Evolutionary conservation across 129 eudicot species (phyloP).

Genomic region (Chrysanthemum seticuspe): DNA sequence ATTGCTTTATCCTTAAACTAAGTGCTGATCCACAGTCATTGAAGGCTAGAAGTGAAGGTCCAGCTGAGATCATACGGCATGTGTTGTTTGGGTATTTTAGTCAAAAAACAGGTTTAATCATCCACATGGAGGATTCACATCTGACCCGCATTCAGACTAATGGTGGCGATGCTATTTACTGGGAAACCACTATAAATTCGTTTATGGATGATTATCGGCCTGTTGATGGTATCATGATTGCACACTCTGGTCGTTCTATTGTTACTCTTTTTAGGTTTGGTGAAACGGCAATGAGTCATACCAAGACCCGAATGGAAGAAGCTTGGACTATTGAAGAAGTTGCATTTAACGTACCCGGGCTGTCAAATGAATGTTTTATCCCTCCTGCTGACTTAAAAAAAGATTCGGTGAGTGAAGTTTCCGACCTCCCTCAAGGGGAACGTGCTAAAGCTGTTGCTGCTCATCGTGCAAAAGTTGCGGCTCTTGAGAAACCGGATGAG

Average conservation of each 20-base stretch:
- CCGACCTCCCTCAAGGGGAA: slow-evolving; percentile 51
- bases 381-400: slow-evolving; percentile 80
- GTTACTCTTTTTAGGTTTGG: slow-evolving; percentile 87
- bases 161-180: slow-evolving; percentile 79
- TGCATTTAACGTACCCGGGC: slow-evolving; percentile 78
- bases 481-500: slow-evolving; percentile 42
- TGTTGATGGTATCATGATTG: slow-evolving; percentile 85
- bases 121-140: slow-evolving; percentile 93
- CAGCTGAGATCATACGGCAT: slow-evolving; percentile 85
- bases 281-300: slow-evolving; percentile 83
- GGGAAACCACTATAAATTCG: slow-evolving; percentile 86
- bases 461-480: slow-evolving; percentile 73
- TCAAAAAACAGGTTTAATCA: slow-evolving; percentile 74
- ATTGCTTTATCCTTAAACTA: slow-evolving; percentile 79
- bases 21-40: slow-evolving; percentile 67
- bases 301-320: slow-evolving; percentile 88
- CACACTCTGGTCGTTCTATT: slow-evolving; percentile 81
- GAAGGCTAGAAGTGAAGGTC: slow-evolving; percentile 86
- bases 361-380: slow-evolving; percentile 81
- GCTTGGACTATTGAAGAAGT: slow-evolving; percentile 90
- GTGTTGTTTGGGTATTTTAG: slow-evolving; percentile 86
- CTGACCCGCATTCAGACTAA: slow-evolving; percentile 78
- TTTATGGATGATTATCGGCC: slow-evolving; percentile 72
- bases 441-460: slow-evolving; percentile 46
- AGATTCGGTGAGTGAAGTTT: slow-evolving; percentile 50